Percentiles rank a stretch among this genome's conserved stretches.
Evolutionary conservation across 768 basidiomycete genomes (phyloP).

Genomic region (Mycena vulgaris): DNA sequence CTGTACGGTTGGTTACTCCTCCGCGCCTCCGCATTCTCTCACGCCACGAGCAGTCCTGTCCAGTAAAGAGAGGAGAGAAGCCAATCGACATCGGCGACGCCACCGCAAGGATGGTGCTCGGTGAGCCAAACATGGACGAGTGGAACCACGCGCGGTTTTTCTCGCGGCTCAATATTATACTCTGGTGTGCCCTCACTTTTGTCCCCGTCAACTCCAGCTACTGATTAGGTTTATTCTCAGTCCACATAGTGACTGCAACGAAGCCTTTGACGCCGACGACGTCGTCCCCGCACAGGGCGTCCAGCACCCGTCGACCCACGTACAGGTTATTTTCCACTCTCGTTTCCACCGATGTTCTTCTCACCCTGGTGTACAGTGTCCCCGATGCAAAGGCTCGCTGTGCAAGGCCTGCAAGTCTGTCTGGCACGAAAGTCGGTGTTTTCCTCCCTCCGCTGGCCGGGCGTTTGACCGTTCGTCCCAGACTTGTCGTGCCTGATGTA

Average conservation of each 20-base stretch:
- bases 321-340: slow-evolving; percentile 8
- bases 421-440: slow-evolving; percentile 36
- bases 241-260: slow-evolving; percentile 36
- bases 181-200: slow-evolving; percentile 33
- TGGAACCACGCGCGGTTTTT: slow-evolving; percentile 39
- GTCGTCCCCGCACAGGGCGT: not conserved
- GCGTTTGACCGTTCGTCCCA: not conserved
- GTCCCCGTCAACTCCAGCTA: not conserved
- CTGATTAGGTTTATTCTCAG: slow-evolving; percentile 10
- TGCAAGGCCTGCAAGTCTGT: slow-evolving; percentile 35
- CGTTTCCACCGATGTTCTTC: not conserved
- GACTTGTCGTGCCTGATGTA: slow-evolving; percentile 37
- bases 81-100: slow-evolving; percentile 32
- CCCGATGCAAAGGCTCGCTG: slow-evolving; percentile 28
- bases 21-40: not conserved
- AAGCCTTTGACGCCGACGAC: slow-evolving; percentile 35
- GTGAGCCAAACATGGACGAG: slow-evolving; percentile 40
- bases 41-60: slow-evolving; percentile 12
- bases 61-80: not conserved
- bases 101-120: slow-evolving; percentile 37
- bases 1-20: slow-evolving; percentile 15
- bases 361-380: slow-evolving; percentile 33
- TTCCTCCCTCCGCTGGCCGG: not conserved
- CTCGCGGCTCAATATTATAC: slow-evolving; percentile 24
- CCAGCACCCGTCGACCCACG: not conserved